Percentiles rank a stretch among this genome's conserved stretches.
phyloP scores from a whole-genome alignment of 148 eudicot species.

The Persicaria maculosa region DNA sequence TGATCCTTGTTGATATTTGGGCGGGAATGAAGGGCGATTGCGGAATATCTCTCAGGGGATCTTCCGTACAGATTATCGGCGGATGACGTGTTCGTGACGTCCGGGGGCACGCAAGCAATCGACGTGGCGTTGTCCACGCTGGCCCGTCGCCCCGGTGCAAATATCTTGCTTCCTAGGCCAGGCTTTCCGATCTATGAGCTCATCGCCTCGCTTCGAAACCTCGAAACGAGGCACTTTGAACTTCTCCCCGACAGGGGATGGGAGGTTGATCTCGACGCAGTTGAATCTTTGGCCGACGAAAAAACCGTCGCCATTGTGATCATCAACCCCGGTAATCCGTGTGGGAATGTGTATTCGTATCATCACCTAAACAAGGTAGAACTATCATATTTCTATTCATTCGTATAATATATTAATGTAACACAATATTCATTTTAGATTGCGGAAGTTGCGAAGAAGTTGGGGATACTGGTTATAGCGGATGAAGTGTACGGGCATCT shows the following conservation, averaged over 20 bases:
- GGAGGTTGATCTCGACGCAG: slow-evolving; percentile 63
- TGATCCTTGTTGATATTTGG: too few relatives aligned
- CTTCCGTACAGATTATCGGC: slow-evolving; percentile 61
- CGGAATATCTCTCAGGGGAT: slow-evolving; percentile 43
- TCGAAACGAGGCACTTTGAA: slow-evolving; percentile 65
- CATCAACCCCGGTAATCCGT: slow-evolving; percentile 93
- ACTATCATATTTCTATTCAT: background rate
- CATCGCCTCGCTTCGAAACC: slow-evolving; percentile 60
- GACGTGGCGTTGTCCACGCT: slow-evolving; percentile 61
- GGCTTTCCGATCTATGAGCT: slow-evolving; percentile 93
- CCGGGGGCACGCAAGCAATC: slow-evolving; percentile 92
- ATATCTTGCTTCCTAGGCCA: slow-evolving; percentile 78
- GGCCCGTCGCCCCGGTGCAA: slow-evolving; percentile 57
- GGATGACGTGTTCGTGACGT: slow-evolving; percentile 74
- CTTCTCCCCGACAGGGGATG: slow-evolving; percentile 60
- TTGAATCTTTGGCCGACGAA: slow-evolving; percentile 54
- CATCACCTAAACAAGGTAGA: slow-evolving; percentile 43
- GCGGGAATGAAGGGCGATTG: slow-evolving; percentile 19
- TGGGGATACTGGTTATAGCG: slow-evolving; percentile 60
- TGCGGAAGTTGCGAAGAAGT: slow-evolving; percentile 74
- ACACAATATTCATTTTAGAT: slow-evolving; percentile 27
- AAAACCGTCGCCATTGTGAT: slow-evolving; percentile 77
- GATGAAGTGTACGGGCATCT: slow-evolving; percentile 97
- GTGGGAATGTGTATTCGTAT: slow-evolving; percentile 80
- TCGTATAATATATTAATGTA: too few relatives aligned